Evolutionary conservation across 169 alveolate genomes (phyloP).

Genomic region (Eimeria sp.): DNA sequence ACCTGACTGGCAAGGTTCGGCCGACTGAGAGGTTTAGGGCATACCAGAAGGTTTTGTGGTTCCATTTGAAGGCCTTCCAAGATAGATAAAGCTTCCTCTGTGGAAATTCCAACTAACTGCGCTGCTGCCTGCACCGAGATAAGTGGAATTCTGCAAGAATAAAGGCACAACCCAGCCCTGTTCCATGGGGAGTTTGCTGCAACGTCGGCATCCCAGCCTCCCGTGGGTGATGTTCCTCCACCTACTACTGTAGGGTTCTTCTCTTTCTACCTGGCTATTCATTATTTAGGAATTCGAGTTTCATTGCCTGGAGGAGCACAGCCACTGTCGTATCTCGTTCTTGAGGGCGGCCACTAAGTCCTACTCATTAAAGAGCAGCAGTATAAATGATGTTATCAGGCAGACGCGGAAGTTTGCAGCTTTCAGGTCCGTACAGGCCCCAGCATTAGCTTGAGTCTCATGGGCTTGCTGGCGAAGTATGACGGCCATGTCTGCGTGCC

Average conservation of each 20-base stretch:
- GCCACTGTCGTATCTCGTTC: background rate
- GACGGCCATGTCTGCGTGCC: conserved; percentile 58
- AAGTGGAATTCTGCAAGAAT: conserved; percentile 31
- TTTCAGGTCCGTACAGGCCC: background rate
- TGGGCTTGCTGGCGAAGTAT: background rate
- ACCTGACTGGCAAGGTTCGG: background rate
- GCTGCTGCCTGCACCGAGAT: conserved; percentile 52
- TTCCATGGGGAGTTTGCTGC: background rate
- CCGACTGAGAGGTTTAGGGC: background rate
- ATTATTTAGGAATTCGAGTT: background rate
- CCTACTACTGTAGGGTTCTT: background rate
- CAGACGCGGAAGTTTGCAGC: conserved; percentile 42
- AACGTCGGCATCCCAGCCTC: background rate
- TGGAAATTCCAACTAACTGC: conserved; percentile 17
- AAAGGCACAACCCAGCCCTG: background rate
- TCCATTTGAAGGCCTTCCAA: conserved; percentile 43
- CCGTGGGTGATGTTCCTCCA: background rate
- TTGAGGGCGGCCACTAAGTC: background rate
- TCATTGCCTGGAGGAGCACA: background rate
- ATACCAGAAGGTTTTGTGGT: conserved; percentile 51
- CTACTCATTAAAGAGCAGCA: conserved; percentile 67
- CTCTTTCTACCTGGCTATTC: background rate
- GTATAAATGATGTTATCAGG: conserved; percentile 31
- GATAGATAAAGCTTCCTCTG: conserved; percentile 2
- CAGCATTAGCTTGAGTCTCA: background rate